Evolutionary conservation across 2,329 filamentous ascomycete genomes (phyloP), one percentile per base, ranked within the genome.

Genomic region (Paecilomyces fulvus): DNA sequence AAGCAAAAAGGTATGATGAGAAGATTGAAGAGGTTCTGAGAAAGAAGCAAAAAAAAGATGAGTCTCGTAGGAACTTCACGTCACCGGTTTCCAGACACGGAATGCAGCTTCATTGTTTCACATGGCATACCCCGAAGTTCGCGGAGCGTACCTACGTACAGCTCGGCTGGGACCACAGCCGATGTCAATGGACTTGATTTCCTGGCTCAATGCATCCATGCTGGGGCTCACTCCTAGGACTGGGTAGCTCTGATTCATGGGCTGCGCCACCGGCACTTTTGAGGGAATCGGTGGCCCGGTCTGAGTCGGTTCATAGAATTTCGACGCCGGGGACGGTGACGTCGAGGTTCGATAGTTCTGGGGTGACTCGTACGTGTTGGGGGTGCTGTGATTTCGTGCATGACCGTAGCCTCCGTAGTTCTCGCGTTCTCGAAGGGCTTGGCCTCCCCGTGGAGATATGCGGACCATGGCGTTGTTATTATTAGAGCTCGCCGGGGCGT

Each of bases 191-290:
- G 70, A 72, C 57, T 73, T 79, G 61, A 86, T 72, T 67, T 86
- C 83, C 31, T 82, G 72, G 53, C 80, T 83, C 51, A 86, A 68
- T 5, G 82, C 80, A 58, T 75, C 77, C 72, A 72, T 68, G 46
- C 61, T 66, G 59, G 58, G 66, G 65, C 61, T 73, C 6, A 12
- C 37, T 63, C 55, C 65, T 57, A 64, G 61, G 11, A 67, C 64
- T 5, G 64, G 63, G 43, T 70, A 70, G 59, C 57, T 65, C 49
- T 67, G 67, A 43, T 55, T 65, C 55, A 53, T 61, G 25, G 62
- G 69, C 28, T 64, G 65, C 12, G 62, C 65, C 8, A 77, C 68
- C 1, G 75, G 75, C 1, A 77, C 69, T 58, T 77, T 77, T 8
- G 68, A 68, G 0, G 75, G 75, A 30, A 77, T 71, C 1, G 74